A percentile compares a stretch with the other conserved stretches of the same genome.
Conservation (phyloP, 495 filamentous ascomycete genomes). For the Hypoxylon fragiforme region DNA sequence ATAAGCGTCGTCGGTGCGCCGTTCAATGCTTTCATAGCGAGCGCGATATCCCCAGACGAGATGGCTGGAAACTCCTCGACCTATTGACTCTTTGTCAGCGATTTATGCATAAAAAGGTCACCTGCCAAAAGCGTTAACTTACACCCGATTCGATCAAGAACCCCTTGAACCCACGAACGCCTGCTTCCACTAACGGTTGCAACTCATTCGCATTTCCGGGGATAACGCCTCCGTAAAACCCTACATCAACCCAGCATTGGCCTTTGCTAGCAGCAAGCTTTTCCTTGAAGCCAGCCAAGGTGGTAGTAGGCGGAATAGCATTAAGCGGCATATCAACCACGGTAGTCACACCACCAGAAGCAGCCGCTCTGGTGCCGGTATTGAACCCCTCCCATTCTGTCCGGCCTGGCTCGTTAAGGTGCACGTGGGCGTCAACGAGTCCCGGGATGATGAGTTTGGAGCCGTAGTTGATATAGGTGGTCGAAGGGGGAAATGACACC, state of each 20-base stretch:
- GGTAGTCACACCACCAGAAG: conserved; percentile 96
- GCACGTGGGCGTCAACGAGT: conserved; percentile 95
- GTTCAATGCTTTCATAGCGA: conserved; percentile 77
- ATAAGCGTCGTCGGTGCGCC: conserved; percentile 83
- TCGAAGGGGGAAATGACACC: conserved; percentile 69
- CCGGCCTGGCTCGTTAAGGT: conserved; percentile 94
- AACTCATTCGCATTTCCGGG: conserved; percentile 85
- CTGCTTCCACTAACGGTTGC: conserved; percentile 76
- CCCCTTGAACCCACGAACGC: conserved; percentile 95
- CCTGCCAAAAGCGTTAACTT: conserved; percentile 44
- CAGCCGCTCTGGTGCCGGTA: conserved; percentile 89
- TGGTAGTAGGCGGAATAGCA: conserved; percentile 95
- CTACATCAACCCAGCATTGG: conserved; percentile 98
- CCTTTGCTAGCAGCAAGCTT: conserved; percentile 84
- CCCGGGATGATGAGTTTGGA: conserved; percentile 89
- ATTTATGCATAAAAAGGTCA: conserved; percentile 1
- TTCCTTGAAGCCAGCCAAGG: conserved; percentile 75
- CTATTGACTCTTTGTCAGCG: conserved; percentile 43
- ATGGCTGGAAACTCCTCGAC: conserved; percentile 96
- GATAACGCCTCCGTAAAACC: conserved; percentile 95
- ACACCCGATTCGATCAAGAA: conserved; percentile 97
- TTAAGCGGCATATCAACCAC: conserved; percentile 98
- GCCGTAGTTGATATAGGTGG: conserved; percentile 79
- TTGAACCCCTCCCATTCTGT: conserved; percentile 99
- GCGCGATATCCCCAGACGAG: conserved; percentile 72